Evolutionary conservation across 164 flowering plant genomes (phyloP).

Genomic region (Stephania cephalantha): DNA sequence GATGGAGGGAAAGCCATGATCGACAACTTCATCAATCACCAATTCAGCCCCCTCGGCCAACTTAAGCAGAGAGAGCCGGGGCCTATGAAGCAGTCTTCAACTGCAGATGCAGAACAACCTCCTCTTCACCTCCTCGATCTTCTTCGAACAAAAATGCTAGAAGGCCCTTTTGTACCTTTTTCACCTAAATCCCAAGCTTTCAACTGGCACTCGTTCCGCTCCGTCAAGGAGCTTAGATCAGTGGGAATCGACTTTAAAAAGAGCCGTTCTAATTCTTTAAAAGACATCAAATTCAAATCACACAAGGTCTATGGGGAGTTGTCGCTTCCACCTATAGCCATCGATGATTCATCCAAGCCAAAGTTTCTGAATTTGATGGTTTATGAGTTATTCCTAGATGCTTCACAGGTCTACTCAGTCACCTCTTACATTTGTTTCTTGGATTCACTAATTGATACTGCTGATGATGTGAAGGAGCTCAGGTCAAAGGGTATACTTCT

Average conservation of each 20-base stretch:
- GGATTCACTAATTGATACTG: constrained; percentile 13
- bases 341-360: constrained; percentile 3
- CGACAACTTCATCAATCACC: not conserved
- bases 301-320: not conserved
- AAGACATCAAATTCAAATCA: constrained; percentile 1
- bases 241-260: constrained; percentile 15
- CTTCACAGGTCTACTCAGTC: not conserved
- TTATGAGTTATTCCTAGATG: constrained; percentile 8
- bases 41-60: not conserved
- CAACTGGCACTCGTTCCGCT: not conserved
- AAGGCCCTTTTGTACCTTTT: not conserved
- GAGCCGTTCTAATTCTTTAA: not conserved
- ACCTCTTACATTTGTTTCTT: constrained; percentile 13
- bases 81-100: not conserved
- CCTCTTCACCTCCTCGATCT: constrained; percentile 10
- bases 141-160: not conserved
- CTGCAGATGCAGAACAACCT: not conserved
- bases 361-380: constrained; percentile 15
- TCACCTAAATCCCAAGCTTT: not conserved
- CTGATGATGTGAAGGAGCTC: constrained; percentile 13
- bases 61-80: not conserved
- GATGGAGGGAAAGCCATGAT: not conserved
- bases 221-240: constrained; percentile 15
- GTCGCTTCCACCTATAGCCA: constrained; percentile 9
- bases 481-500: constrained; percentile 5